Percentiles rank a stretch among this genome's conserved stretches.
These are phyloP conservation scores for Pythium aristosporum DNA, from an alignment of 352 stramenopile genomes.

Conservation along the genomic window DNA sequence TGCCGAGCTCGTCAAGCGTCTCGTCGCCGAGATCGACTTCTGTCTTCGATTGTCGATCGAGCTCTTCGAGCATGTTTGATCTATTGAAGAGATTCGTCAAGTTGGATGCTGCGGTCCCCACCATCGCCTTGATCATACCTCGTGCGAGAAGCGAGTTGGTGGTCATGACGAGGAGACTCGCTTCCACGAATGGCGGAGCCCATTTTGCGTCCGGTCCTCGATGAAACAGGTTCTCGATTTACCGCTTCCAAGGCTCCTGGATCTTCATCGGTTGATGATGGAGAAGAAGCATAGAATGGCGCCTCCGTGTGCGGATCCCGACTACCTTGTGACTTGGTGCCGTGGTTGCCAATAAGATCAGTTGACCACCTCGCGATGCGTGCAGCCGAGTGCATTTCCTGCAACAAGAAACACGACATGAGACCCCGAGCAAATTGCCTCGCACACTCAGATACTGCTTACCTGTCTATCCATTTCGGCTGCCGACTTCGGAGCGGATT, in stretches of 20 bases:
- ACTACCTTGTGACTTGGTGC: background rate
- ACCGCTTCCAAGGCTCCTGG: background rate
- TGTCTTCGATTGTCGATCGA: background rate
- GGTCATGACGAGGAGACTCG: background rate
- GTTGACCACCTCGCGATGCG: background rate
- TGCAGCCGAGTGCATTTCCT: background rate
- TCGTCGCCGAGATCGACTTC: no score
- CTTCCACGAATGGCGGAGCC: background rate
- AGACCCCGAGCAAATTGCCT: background rate
- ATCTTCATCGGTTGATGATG: slow-evolving; percentile 4
- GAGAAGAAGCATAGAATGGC: slow-evolving; percentile 9
- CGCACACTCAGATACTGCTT: background rate
- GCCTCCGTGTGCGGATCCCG: background rate
- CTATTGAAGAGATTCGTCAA: background rate
- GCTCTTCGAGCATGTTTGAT: background rate
- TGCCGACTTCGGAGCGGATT: background rate
- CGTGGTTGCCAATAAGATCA: background rate
- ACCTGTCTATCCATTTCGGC: background rate
- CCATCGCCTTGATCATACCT: background rate
- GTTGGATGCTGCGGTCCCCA: background rate
- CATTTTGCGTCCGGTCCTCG: background rate
- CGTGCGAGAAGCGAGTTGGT: background rate
- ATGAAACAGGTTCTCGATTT: background rate
- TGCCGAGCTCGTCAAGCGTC: background rate
- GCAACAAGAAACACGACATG: background rate